Evolutionary conservation across 345 rosid genomes (phyloP).

Genomic region (Eucalyptus melliodora): DNA sequence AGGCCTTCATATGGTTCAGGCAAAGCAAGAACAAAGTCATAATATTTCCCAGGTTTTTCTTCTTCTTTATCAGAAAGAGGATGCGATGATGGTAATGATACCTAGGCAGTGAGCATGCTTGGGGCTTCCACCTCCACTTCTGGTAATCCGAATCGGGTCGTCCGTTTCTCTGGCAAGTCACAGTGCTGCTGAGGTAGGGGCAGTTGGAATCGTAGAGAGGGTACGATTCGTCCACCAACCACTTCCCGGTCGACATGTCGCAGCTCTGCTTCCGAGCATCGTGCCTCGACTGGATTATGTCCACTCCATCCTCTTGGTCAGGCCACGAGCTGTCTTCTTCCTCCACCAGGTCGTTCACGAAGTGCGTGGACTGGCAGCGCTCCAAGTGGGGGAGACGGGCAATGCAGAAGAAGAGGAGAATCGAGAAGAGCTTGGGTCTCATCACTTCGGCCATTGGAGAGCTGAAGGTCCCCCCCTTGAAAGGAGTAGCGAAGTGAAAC

Average conservation of each 20-base stretch:
- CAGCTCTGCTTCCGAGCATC: conserved; percentile 22
- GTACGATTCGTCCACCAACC: conserved; percentile 67
- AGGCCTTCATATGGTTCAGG: not conserved
- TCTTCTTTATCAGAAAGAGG: not conserved
- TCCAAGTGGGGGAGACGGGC: not conserved
- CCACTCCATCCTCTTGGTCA: conserved; percentile 22
- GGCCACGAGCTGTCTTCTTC: conserved; percentile 2
- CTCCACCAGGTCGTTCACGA: not conserved
- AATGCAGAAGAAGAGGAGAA: not conserved
- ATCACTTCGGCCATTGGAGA: not conserved
- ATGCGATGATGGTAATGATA: not conserved
- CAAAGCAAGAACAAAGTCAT: not conserved
- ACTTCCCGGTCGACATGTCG: conserved; percentile 61
- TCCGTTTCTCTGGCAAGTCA: conserved; percentile 80
- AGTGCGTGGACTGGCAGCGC: not conserved
- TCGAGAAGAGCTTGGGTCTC: not conserved
- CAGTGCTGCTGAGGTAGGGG: conserved; percentile 70
- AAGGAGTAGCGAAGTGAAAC: not conserved
- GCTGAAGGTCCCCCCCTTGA: not conserved
- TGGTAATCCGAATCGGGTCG: conserved; percentile 86
- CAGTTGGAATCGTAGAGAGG: conserved; percentile 77
- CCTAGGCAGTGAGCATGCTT: conserved; percentile 76
- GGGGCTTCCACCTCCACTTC: conserved; percentile 90
- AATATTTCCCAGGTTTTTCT: not conserved
- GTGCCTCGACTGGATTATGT: conserved; percentile 20